phyloP scores from a whole-genome alignment of 2,329 filamentous ascomycete genomes.

The Epichloe bromicola region DNA sequence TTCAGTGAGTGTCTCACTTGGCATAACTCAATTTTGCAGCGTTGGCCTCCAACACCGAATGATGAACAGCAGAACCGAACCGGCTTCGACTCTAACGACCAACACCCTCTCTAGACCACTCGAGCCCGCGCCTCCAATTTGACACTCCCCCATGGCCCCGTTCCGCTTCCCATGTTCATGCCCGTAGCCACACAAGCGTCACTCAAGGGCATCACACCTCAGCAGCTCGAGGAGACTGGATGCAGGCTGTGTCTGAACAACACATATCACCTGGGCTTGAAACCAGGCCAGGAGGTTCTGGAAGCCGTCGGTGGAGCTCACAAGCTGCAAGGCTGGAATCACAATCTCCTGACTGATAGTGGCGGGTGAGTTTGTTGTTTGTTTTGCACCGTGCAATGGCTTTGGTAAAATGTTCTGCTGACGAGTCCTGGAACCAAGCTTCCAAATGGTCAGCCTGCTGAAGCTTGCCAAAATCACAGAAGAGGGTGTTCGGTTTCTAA shows the following conservation, averaged over 20 bases:
- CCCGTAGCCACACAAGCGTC: conserved; percentile 95
- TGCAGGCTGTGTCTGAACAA: conserved; percentile 94
- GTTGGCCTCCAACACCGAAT: neutral
- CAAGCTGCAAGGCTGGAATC: conserved; percentile 85
- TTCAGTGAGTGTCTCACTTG: conserved; percentile 45
- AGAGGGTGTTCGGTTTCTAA: conserved; percentile 90
- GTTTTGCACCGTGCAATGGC: neutral
- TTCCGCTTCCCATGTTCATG: conserved; percentile 93
- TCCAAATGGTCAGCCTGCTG: conserved; percentile 96
- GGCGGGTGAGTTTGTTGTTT: conserved; percentile 48
- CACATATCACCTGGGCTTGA: conserved; percentile 91
- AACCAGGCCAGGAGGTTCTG: conserved; percentile 82
- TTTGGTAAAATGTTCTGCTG: neutral
- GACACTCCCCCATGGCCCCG: conserved; percentile 79
- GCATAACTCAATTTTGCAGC: neutral
- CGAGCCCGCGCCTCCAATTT: conserved; percentile 84
- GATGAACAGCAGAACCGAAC: neutral
- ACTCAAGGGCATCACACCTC: conserved; percentile 83
- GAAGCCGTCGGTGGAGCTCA: conserved; percentile 86
- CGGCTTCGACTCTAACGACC: neutral
- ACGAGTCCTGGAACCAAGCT: conserved; percentile 40
- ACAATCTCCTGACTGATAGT: conserved; percentile 83
- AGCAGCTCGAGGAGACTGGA: conserved; percentile 78
- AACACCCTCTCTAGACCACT: conserved; percentile 52
- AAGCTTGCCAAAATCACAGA: conserved; percentile 91